Evolutionary conservation across 495 filamentous ascomycete species (phyloP), one percentile per base, ranked within the genome.

Genomic region (Daldinia childiae): DNA sequence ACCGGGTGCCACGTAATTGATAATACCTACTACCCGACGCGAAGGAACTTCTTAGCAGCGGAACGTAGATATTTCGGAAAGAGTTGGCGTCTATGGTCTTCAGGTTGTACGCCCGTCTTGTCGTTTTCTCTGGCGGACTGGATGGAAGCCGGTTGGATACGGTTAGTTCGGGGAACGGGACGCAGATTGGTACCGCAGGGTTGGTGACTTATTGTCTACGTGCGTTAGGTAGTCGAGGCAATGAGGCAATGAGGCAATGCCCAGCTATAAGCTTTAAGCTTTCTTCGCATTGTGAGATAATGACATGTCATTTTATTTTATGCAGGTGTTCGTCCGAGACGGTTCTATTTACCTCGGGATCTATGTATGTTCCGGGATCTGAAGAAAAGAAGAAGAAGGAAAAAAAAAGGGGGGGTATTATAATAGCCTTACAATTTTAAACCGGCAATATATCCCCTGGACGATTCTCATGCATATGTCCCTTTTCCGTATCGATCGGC

Each of bases 301-400:
- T 64, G 66, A 69, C 59, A 21, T 36, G 57, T 68, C 65, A 57
- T 41, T 52, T 43, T 57, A 19, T 17, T 56, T n/a, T 50, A 62
- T 61, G 57, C 57, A 55, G 34, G 64, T 54, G 34, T 26, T 58
- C 39, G 29, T 65, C 24, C 5, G 32, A 32, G 48, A 56, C 34
- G 24, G 17, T 21, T 36, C n/a, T 19, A 36, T 64, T 56, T 32
- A 4, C n/a, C n/a, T 34, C n/a, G 52, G 41, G 54, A 24, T 29
- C 38, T 34, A 54, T 19, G 6, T 34, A 54, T 19, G 6, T 6
- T 6, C 48, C 24, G 50, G 50, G 51, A 41, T 11, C 48, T 32
- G 41, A 54, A 27, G 8, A 43, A 45, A 32, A 60, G 27, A 52
- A 54, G 30, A 24, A 19, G 9, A 61, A 55, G 56, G 5, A 34